These are phyloP conservation scores for Eustoma russellianum DNA, from an alignment of 257 asterid genomes.

Conservation along the genomic window DNA sequence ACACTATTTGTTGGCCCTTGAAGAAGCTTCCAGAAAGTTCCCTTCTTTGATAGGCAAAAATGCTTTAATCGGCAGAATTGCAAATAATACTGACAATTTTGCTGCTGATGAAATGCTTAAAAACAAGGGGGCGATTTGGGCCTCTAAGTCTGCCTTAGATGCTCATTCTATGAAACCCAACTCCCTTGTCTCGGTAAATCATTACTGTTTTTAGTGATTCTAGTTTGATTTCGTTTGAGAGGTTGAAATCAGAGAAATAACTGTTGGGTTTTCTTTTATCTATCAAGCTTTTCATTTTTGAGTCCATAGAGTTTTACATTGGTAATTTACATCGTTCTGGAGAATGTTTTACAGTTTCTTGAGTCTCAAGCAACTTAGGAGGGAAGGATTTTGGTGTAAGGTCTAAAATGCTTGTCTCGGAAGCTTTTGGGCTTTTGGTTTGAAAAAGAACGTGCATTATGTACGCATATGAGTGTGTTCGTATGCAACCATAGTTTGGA, in stretches of 20 bases:
- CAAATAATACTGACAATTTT: conserved; percentile 15
- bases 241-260: background rate
- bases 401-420: too few relatives aligned
- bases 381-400: too few relatives aligned
- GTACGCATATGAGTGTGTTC: too few relatives aligned
- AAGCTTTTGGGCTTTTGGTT: too few relatives aligned
- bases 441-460: too few relatives aligned
- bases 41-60: conserved; percentile 49
- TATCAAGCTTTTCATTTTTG: background rate
- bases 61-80: conserved; percentile 31
- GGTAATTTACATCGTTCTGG: too few relatives aligned
- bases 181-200: conserved; percentile 69
- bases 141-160: conserved; percentile 60
- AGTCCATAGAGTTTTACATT: background rate
- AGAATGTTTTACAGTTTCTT: too few relatives aligned
- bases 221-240: background rate
- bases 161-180: conserved; percentile 54
- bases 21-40: conserved; percentile 53
- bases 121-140: conserved; percentile 54
- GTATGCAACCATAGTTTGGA: too few relatives aligned
- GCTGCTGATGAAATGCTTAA: conserved; percentile 12
- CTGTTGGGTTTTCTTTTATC: background rate
- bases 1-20: conserved; percentile 32
- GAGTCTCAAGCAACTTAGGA: too few relatives aligned
- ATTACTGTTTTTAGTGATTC: background rate